Evolutionary conservation across 1,284 basidiomycete genomes (phyloP), one percentile per base, ranked within the genome.

Genomic region (Rhodotorula sp.): DNA sequence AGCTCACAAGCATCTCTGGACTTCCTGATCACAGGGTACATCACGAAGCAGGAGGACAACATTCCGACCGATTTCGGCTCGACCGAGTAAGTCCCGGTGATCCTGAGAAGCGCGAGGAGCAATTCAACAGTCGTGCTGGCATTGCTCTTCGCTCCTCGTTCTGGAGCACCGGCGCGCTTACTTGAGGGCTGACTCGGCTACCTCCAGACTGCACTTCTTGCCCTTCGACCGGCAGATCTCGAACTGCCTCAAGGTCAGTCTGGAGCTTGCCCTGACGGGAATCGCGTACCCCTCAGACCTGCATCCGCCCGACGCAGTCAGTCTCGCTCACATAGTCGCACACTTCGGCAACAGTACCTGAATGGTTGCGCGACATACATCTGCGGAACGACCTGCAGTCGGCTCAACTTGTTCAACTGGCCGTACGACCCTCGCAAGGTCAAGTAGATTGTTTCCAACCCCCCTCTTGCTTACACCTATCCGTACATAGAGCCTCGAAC

Each of bases 21-120:
- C 34, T 43, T 10, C 12, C 12, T 5, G 1, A 6, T 21, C 16
- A 28, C n/a, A 60, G 58, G 58, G 74, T 60, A 59, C 31, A 65
- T 76, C 61, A 43, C 43, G 7, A 76, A 73, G 68, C 74, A 76
- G 45, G 65, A 61, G 57, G 74, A 76, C 57, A 66, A 64, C n/a
- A 31, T 76, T 18, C 71, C 74, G 5, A 60, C 49, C 48, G 74
- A 75, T 52, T 70, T 56, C 57, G 74, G 62, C 45, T 67, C 67
- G 21, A 66, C 71, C 3, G 74, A 71, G 21, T 63, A 26, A 2
- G 48, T 45, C 10, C 19, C 54, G 7, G 3, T 50, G 1, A 50
- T 38, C 31, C 31, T 28, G 16, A 19, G 18, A 38, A 15, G 55
- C 6, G 56, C 38, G 38, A 43, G 38, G 38, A 43, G 38, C 38